Percentiles rank a stretch among this genome's conserved stretches.
Conservation (phyloP, 2,329 filamentous ascomycete species). For the Sporothrix inflata region DNA sequence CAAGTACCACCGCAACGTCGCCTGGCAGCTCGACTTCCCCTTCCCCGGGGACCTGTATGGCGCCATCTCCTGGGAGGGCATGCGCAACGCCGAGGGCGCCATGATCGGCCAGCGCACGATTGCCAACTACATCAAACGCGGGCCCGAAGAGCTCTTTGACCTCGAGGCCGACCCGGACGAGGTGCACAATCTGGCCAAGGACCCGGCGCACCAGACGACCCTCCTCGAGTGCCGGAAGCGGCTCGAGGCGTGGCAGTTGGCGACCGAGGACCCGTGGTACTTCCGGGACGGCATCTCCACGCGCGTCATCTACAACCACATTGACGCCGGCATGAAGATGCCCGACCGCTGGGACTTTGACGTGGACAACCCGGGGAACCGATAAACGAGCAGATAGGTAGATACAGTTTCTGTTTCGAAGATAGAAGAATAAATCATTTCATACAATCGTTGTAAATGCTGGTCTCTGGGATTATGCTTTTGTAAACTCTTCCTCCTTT, state of each 20-base stretch:
- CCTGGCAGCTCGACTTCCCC: constrained; percentile 46
- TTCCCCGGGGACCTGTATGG: constrained; percentile 52
- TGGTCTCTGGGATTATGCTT: no score
- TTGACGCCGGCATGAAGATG: constrained; percentile 38
- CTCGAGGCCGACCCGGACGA: constrained; percentile 50
- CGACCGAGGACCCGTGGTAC: constrained; percentile 40
- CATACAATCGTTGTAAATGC: no score
- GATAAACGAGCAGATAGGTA: background rate
- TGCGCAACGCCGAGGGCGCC: background rate
- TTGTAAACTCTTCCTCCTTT: no score
- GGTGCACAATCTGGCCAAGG: constrained; percentile 48
- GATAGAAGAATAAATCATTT: no score
- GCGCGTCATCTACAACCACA: constrained; percentile 31
- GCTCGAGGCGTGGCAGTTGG: constrained; percentile 40
- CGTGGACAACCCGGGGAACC: constrained; percentile 32
- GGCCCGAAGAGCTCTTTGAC: constrained; percentile 52
- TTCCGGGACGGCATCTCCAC: constrained; percentile 38
- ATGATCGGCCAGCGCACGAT: constrained; percentile 48
- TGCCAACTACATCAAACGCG: constrained; percentile 49
- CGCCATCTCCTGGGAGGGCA: constrained; percentile 42
- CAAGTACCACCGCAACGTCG: constrained; percentile 53
- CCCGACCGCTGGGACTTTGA: constrained; percentile 38
- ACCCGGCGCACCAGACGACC: constrained; percentile 39
- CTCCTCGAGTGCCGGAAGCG: constrained; percentile 40
- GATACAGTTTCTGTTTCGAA: no score